Base-by-base conservation (phyloP, 2,329 filamentous ascomycete genomes). In the Venturia asperata region DNA sequence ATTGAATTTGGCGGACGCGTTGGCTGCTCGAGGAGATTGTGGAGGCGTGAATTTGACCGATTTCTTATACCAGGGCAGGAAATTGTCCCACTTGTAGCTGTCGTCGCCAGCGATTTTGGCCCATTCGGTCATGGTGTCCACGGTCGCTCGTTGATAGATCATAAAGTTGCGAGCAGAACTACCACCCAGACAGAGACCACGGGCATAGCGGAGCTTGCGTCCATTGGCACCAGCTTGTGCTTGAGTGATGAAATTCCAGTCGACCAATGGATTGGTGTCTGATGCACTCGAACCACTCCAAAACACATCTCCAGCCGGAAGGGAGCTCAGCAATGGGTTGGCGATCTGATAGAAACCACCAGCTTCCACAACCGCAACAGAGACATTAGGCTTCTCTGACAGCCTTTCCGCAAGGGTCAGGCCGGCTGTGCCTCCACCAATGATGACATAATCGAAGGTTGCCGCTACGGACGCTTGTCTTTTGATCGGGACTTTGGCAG, bases 21-120 rank as follows among this genome's bases (percentile, higher is more conserved):
- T 72, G 11, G 68, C 66, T 27, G 63, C 52, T 10, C 73, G 68
- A 10, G 63, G 67, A 43, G 64, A 69, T 41, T 74, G 66, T 1
- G 75, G 74, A 6, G 69, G 65, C 0, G 71, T 74, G 55, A 76
- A 70, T 15, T 69, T 72, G 24, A 70, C 66, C 9, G 69, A 47
- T 42, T 70, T 70, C 47, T 73, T 69, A 66, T 73, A 76, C 65
- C 71, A 75, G 1, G 70, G 71, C 1, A 72, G 66, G 2, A 75
- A 6, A 7, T 69, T 70, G 15, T 73, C 71, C 42, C 70, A 75
- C 0, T 63, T 70, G 63, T 71, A 76, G 60, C 68, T 71, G 19
- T 71, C 62, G 60, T 76, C 74, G 9, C 69, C 73, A 2, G 74
- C 70, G 0, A 67, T 11, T 24, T 74, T 68, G 0, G 72, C 72